Evolutionary conservation across 2,329 filamentous ascomycete genomes (phyloP), one percentile per base, ranked within the genome.

Genomic region (Fusarium sp.): DNA sequence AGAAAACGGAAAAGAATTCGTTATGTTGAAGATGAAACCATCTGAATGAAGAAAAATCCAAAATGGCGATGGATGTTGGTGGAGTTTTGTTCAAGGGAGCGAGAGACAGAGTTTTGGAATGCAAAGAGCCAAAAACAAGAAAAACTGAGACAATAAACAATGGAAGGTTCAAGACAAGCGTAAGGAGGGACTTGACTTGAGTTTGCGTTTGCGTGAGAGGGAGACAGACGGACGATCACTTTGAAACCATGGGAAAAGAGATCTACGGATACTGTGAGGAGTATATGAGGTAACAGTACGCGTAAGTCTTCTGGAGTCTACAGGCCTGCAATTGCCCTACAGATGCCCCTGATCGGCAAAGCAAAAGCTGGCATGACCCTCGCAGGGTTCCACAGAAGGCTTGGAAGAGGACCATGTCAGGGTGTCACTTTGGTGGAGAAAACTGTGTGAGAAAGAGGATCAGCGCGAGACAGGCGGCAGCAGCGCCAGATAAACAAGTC

Each of bases 231-330:
- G 61, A 61, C 54, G 63, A 68, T 67, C 46, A 55, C 53, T 65
- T 45, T 33, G 39, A 44, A 18, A 67, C 62, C 29, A 39, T 18
- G 9, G n/a, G 35, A 45, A 22, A 41, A 46, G 38, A 65, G 38
- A 65, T 25, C 42, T 52, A 7, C 25, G 25, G 25, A 25, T 25
- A 67, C 64, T 33, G 53, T 59, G 46, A 39, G 46, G 56, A 41
- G 36, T 62, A 62, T 68, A 62, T 68, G 65, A 67, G 63, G 65
- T 67, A 68, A 69, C 57, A 13, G 65, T 69, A 68, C 65, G 58
- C 65, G 65, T 68, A 68, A 68, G 39, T 58, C 63, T 50, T 18
- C 14, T 29, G 29, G 36, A 56, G 25, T 61, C 55, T 64, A 67
- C 62, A 67, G 54, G 62, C 62, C 47, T 53, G n/a, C 36, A 61